Percentiles rank a stretch among this genome's conserved stretches.
Conservation (phyloP, 495 filamentous ascomycete genomes). For the Penicillium subrubescens region DNA sequence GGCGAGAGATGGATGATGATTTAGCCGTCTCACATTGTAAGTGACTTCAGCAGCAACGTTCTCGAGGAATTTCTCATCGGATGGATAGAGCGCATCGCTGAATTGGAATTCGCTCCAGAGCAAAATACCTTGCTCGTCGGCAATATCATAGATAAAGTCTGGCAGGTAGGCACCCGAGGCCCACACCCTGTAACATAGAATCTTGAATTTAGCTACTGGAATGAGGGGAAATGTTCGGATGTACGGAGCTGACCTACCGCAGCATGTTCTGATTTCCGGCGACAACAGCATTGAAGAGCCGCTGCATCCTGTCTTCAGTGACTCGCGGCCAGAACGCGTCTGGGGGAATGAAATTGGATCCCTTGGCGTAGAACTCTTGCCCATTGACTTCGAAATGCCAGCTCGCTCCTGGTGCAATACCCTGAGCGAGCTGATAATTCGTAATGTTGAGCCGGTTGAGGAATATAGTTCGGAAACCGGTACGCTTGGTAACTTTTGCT, state of each 20-base stretch:
- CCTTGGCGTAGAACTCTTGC: conserved; percentile 68
- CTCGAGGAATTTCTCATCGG: conserved; percentile 56
- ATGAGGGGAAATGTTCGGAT: background rate
- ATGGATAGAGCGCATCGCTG: conserved; percentile 64
- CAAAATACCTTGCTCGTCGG: conserved; percentile 65
- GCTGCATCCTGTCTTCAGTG: conserved; percentile 53
- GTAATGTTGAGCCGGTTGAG: conserved; percentile 63
- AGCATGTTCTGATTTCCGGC: conserved; percentile 72
- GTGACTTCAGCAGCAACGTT: conserved; percentile 59
- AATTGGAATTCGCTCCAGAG: conserved; percentile 73
- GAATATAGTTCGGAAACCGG: conserved; percentile 69
- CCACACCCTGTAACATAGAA: conserved; percentile 47
- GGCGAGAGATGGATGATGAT: conserved; percentile 69
- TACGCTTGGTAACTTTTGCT: conserved; percentile 55
- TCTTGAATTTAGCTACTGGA: background rate
- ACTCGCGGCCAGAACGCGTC: conserved; percentile 69
- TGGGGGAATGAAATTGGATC: conserved; percentile 67
- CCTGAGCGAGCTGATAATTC: conserved; percentile 55
- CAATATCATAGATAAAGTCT: conserved; percentile 70
- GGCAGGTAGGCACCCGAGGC: conserved; percentile 63
- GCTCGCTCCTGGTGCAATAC: conserved; percentile 64
- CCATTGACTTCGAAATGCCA: conserved; percentile 75
- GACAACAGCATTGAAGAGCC: conserved; percentile 58
- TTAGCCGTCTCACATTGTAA: conserved; percentile 64
- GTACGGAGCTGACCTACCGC: conserved; percentile 23